Conservation (phyloP, 164 flowering plant species). For the Santalum album region DNA sequence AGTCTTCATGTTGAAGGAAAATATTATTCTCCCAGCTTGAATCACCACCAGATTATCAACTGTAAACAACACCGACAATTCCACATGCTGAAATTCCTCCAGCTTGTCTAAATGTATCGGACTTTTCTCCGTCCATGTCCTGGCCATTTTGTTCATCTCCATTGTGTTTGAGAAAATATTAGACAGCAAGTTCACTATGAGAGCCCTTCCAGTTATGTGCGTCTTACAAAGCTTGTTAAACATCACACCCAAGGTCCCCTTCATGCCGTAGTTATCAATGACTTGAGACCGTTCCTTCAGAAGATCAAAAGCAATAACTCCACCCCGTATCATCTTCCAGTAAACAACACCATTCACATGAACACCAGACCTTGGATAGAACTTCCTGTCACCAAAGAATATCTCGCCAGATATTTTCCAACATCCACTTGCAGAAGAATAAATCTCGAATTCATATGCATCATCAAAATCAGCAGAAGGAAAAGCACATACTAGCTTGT, state of each 20-base stretch:
- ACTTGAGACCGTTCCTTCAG: constrained; percentile 22
- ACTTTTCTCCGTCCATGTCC: constrained; percentile 15
- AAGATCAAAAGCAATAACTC: constrained; percentile 30
- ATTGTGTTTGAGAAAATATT: constrained; percentile 33
- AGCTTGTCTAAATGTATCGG: not conserved
- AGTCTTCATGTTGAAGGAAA: constrained; percentile 16
- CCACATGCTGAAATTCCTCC: not conserved
- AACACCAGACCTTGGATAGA: constrained; percentile 24
- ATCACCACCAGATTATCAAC: constrained; percentile 16
- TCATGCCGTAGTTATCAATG: constrained; percentile 2
- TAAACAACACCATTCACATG: constrained; percentile 31
- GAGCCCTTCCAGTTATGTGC: not conserved
- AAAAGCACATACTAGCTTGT: constrained; percentile 41
- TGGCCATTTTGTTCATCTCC: constrained; percentile 15
- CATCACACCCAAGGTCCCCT: constrained; percentile 19
- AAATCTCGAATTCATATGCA: constrained; percentile 45
- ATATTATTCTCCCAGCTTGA: constrained; percentile 3
- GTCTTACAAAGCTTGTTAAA: constrained; percentile 27
- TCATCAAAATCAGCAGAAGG: constrained; percentile 34
- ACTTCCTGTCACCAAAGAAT: constrained; percentile 15
- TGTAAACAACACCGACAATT: constrained; percentile 8
- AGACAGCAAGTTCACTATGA: constrained; percentile 15
- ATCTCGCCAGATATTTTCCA: constrained; percentile 44
- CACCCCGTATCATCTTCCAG: constrained; percentile 13
- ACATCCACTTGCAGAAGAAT: constrained; percentile 24